These are phyloP conservation scores for Didymella glomerata DNA, from an alignment of 2,329 filamentous ascomycete genomes.

Conservation along the genomic window DNA sequence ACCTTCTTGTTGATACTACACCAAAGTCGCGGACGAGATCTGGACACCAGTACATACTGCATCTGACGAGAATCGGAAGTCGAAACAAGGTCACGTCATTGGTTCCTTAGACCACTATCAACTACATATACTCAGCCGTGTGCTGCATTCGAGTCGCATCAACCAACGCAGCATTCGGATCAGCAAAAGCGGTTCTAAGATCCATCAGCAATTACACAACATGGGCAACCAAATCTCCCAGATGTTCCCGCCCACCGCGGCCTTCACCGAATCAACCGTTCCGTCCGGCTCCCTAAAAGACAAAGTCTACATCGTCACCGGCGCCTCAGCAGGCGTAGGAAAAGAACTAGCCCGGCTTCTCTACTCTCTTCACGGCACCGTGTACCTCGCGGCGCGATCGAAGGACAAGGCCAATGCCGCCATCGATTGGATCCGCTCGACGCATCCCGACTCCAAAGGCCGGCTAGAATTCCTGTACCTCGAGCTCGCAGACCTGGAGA, in stretches of 20 bases:
- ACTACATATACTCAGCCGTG: background rate
- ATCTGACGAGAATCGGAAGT: background rate
- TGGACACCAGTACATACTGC: background rate
- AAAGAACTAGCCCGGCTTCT: conserved; percentile 63
- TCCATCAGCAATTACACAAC: background rate
- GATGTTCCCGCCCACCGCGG: conserved; percentile 27
- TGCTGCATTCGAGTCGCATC: background rate
- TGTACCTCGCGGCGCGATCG: conserved; percentile 64
- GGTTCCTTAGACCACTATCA: background rate
- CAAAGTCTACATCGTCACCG: conserved; percentile 63
- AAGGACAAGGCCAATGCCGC: conserved; percentile 52
- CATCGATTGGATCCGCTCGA: conserved; percentile 53
- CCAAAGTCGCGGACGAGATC: background rate
- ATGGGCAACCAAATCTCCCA: conserved; percentile 33
- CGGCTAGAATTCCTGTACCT: conserved; percentile 38
- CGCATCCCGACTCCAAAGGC: conserved; percentile 33
- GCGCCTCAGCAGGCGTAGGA: conserved; percentile 60
- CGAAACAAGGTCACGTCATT: background rate
- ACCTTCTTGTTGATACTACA: background rate
- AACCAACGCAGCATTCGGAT: background rate
- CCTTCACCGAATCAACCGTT: conserved; percentile 45
- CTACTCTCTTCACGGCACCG: conserved; percentile 62
- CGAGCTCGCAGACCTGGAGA: conserved; percentile 56
- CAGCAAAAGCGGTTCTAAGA: background rate
- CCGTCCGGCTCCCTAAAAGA: conserved; percentile 49